phyloP scores from a whole-genome alignment of 306 rosid species.

The Citrullus colocynthis region DNA sequence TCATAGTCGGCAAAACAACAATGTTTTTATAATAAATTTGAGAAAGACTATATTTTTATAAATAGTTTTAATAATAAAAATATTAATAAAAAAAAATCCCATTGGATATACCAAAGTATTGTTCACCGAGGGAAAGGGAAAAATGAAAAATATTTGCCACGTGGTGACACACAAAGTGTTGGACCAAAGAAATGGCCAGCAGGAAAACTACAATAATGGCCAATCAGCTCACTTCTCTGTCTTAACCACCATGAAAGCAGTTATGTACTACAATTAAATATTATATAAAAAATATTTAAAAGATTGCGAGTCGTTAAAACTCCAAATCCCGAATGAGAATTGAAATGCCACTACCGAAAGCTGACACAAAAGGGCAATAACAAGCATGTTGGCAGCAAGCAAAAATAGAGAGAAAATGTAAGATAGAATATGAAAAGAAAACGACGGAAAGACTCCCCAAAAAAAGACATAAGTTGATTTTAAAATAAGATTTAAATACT shows the following conservation, averaged over 20 bases:
- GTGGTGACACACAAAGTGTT: background rate
- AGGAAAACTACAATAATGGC: background rate
- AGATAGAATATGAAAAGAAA: background rate
- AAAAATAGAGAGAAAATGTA: background rate
- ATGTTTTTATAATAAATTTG: no score
- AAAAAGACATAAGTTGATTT: background rate
- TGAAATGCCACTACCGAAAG: background rate
- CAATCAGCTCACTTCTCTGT: slow-evolving; percentile 1
- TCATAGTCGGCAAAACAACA: no score
- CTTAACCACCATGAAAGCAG: background rate
- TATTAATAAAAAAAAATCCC: no score
- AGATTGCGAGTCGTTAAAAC: background rate
- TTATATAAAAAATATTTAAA: background rate
- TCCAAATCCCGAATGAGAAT: background rate
- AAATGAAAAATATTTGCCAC: background rate
- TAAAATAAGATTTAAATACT: no score
- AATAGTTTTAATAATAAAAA: no score
- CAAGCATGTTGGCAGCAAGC: background rate
- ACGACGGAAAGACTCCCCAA: background rate
- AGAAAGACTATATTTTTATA: no score
- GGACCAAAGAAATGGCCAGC: background rate
- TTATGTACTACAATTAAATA: background rate
- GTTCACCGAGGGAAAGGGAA: background rate
- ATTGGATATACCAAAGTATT: no score
- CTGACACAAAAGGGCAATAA: slow-evolving; percentile 3